These are phyloP conservation scores for Tieghemiomyces parasiticus DNA, from an alignment of 192 early-diverging fungal species.

Conservation along the genomic window DNA sequence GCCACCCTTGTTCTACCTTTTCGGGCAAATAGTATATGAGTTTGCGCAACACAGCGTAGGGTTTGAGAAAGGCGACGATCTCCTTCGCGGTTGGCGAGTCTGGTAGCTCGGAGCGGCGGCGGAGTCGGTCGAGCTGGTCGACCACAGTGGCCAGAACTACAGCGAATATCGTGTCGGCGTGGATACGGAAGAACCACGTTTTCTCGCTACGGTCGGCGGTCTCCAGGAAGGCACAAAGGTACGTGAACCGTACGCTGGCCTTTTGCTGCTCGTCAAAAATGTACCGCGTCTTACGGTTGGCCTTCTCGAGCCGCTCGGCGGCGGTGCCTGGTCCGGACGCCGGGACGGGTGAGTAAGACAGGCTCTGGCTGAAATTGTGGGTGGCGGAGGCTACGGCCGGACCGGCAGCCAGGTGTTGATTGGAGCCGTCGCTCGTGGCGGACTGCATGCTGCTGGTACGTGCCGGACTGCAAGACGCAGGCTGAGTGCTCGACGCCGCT, in stretches of 20 bases:
- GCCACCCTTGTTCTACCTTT: neutral
- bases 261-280: conserved; percentile 4
- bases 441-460: neutral
- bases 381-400: neutral
- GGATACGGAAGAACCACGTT: neutral
- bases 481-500: too few species aligned
- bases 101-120: neutral
- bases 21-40: neutral
- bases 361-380: neutral
- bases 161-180: neutral
- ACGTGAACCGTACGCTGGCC: neutral
- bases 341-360: too few species aligned
- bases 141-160: neutral
- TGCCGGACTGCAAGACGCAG: neutral
- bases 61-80: neutral
- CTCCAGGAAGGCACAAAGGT: neutral
- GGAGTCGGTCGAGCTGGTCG: neutral
- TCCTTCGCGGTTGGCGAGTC: neutral
- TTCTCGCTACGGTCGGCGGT: neutral
- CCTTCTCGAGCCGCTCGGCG: neutral
- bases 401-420: neutral
- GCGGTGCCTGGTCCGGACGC: neutral
- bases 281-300: neutral
- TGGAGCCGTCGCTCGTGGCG: too few species aligned
- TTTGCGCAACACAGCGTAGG: neutral